Base-by-base conservation (phyloP, 805 yeast species). In the Nakazawaea sp. region DNA sequence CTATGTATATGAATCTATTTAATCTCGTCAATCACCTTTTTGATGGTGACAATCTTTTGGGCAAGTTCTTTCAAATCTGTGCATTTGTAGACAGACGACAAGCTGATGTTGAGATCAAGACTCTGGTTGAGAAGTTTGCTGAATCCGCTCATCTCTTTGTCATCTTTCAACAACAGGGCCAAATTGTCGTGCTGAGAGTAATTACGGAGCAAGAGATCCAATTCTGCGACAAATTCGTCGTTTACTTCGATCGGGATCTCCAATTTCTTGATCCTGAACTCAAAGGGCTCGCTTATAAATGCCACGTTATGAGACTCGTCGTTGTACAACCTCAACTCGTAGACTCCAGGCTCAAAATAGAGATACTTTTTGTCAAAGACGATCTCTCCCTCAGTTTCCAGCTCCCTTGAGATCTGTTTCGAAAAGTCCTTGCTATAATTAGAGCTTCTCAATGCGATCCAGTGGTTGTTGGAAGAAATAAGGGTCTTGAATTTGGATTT, bases 321-420 rank as follows among this genome's bases (percentile, higher is more conserved):
- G 36, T 71, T 64, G 51, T 84, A 92, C 49, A 80, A 80, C 52
- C 94, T 67, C 45, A 84, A 68, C 56, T 84, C 90, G 56, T 76
- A 84, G 24, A 73, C 63, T 0, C 94, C 94, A 28, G 70, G 75
- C 46, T 78, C 81, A 74, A 79, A 80, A 47, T 66, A 67, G 30
- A 80, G 57, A 33, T 68, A 58, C 4, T 65, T 63, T 6, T 66
- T 64, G 9, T 59, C 51, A 48, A 84, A 84, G 9, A 48, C 59
- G 6, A 72, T 64, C 10, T 52, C 45, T 1, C 90, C 89, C 3
- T 50, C 44, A 8, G 56, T 38, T 1, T 41, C 46, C 9, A 27
- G 18, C 13, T 37, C 43, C 8, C 32, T 36, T 15, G 35, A 18
- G 11, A 40, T 31, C 15, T 35, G 30, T 3, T 38, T 21, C 4